A percentile compares a stretch with the other conserved stretches of the same genome.
phyloP scores from a whole-genome alignment of 2,329 filamentous ascomycete genomes.

The Ampelomyces quisqualis region DNA sequence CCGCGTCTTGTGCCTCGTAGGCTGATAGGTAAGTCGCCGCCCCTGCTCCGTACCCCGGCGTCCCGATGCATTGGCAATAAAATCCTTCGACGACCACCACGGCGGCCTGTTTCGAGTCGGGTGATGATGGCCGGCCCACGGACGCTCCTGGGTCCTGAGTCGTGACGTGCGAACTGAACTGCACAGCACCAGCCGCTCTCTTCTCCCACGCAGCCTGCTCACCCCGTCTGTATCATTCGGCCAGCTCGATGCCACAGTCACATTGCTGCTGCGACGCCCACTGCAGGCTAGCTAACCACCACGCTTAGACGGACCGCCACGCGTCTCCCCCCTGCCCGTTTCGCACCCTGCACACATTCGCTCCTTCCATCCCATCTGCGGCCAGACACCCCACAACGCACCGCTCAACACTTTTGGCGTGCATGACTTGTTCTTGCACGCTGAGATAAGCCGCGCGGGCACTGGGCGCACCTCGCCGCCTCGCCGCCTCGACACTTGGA shows the following conservation, averaged over 20 bases:
- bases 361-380: conserved; percentile 4
- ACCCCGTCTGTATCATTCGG: conserved; percentile 1
- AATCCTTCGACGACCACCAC: too few species aligned
- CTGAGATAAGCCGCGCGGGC: conserved; percentile 22
- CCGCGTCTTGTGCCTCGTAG: conserved; percentile 18
- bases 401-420: too few species aligned
- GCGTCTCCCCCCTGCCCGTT: too few species aligned
- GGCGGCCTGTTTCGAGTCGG: too few species aligned
- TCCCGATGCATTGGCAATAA: conserved; percentile 8
- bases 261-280: conserved; percentile 1
- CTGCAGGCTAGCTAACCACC: conserved; percentile 9
- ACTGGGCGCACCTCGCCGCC: conserved; percentile 13
- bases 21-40: too few species aligned
- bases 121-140: too few species aligned
- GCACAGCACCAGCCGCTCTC: neutral
- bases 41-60: too few species aligned
- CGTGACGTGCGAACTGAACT: too few species aligned
- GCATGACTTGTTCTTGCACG: conserved; percentile 20
- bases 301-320: conserved; percentile 5
- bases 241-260: neutral
- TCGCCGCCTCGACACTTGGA: too few species aligned
- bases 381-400: conserved; percentile 5
- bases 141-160: too few species aligned
- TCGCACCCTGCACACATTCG: conserved; percentile 8
- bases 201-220: neutral